Evolutionary conservation across 208 protist genomes (phyloP), one percentile per base, ranked within the genome.

Genomic region (Leishmania guyanensis): DNA sequence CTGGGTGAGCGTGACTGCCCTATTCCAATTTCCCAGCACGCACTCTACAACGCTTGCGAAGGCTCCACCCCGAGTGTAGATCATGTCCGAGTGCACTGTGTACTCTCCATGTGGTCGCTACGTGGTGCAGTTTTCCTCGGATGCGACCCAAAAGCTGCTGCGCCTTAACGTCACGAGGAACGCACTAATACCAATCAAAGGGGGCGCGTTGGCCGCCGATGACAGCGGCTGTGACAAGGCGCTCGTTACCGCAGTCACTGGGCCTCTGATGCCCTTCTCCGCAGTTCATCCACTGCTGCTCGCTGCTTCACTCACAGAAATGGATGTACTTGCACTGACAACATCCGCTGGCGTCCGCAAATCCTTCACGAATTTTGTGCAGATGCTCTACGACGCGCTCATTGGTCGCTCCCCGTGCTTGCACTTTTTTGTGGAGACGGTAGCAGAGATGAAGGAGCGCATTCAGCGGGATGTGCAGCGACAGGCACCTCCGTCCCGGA

Each of bases 301-400:
- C 33, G 77, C 66, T n/a, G 86, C 89, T 1, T 74, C 80, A n/a
- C 88, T 93, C 10, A 62, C 58, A 20, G 89, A 89, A 73, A 54
- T 20, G 39, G 83, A 93, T 5, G 86, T 97, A n/a, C 77, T 73
- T 0, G 87, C 87, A 46, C 90, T 97, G 43, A 94, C 94, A 36
- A 86, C 84, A 6, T 83, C 89, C 3, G 92, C 94, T 26, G 94
- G 92, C 2, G 90, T 96, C 77, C 90, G 89, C 14, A 96, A 96
- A 77, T 85, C 80, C 56, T 96, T 97, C 64, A 43, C 68, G 33
- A 87, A 72, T 39, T 97, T 97, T 71, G 58, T 86, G 0, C 85
- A 92, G 54, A 97, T 97, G 94, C 84, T 90, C 26, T 94, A 95
- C 87, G 88, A 89, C 71, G 92, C 92, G 4, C 83, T 97, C 65